Percentiles rank a stretch among this genome's conserved stretches.
These are phyloP conservation scores for Populus trichocarpa DNA, from an alignment of 441 rosid species.

Conservation along the genomic window DNA sequence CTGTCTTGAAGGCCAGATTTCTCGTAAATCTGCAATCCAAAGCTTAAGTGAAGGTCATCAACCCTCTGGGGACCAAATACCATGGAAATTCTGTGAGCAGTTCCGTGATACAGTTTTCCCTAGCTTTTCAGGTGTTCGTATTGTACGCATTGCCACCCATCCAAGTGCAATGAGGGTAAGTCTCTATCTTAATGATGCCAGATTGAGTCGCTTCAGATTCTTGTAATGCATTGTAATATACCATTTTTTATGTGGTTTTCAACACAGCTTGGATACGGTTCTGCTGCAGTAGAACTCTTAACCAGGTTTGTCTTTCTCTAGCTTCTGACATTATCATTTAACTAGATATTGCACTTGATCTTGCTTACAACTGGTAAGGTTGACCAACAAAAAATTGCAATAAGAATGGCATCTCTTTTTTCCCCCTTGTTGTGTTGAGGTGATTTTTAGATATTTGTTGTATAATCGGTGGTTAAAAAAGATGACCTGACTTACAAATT, in stretches of 20 bases:
- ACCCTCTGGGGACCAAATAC: slow-evolving; percentile 95
- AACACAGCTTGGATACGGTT: slow-evolving; percentile 92
- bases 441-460: not conserved
- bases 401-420: not conserved
- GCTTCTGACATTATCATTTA: slow-evolving; percentile 7
- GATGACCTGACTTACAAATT: not conserved
- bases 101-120: slow-evolving; percentile 81
- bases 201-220: slow-evolving; percentile 2
- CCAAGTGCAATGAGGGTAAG: slow-evolving; percentile 96
- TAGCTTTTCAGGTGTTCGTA: slow-evolving; percentile 92
- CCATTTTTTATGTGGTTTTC: slow-evolving; percentile 23
- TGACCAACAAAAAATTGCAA: not conserved
- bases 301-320: slow-evolving; percentile 52
- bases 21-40: slow-evolving; percentile 70
- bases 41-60: slow-evolving; percentile 79
- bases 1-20: slow-evolving; percentile 93
- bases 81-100: slow-evolving; percentile 64
- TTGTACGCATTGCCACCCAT: slow-evolving; percentile 97
- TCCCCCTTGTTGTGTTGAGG: not conserved
- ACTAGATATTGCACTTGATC: not conserved
- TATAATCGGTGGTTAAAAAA: not conserved
- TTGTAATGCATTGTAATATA: slow-evolving; percentile 15
- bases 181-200: slow-evolving; percentile 6
- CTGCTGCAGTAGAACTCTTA: slow-evolving; percentile 85
- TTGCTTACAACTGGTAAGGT: not conserved